Base-by-base conservation (phyloP, 2,329 filamentous ascomycete genomes). In the Blumeria hordei region DNA sequence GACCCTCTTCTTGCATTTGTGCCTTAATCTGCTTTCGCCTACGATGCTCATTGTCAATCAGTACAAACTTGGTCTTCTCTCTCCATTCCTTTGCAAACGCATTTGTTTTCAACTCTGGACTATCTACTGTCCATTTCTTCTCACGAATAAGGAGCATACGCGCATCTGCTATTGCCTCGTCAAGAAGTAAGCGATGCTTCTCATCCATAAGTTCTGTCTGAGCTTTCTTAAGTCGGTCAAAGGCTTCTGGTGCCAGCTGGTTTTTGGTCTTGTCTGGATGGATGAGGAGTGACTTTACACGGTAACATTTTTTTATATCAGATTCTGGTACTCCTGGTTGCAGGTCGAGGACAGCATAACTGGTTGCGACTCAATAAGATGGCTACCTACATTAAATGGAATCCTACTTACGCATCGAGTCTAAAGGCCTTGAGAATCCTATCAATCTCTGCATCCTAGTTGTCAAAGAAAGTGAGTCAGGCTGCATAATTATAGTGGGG, bases 261-360 rank as follows among this genome's bases (percentile, higher is more conserved):
- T 98, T 96, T 64, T 81, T 81, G 56, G 92, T 95, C 69, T 98
- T 98, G 73, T 98, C 92, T 6, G 92, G 92, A 72, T 98, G 92
- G 72, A 98, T 96, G 52, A 98, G 80, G 56, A 98, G 81, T n/a
- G 92, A 98, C 69, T 95, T 96, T 64, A 87, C 88, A 73, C 92
- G 88, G 71, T 96, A 98, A 61, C 78, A 78, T 62, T 82, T 73
- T 70, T 95, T 96, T 74, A 98, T 96, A 70, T 96, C 92, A 57
- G 86, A 88, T 63, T 96, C 90, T 55, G 92, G 80, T 18, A 96
- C 87, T 65, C 92, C 92, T 3, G 92, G 92, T 67, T 94, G 88
- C 49, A 98, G 83, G 68, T 93, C 92, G 49, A 98, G 81, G 52
- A 98, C 87, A 53, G 90, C 86, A 68, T 98, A 98, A 62, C 81